Conservation (phyloP, 305 asterid species). For the Solanum hybrid region DNA sequence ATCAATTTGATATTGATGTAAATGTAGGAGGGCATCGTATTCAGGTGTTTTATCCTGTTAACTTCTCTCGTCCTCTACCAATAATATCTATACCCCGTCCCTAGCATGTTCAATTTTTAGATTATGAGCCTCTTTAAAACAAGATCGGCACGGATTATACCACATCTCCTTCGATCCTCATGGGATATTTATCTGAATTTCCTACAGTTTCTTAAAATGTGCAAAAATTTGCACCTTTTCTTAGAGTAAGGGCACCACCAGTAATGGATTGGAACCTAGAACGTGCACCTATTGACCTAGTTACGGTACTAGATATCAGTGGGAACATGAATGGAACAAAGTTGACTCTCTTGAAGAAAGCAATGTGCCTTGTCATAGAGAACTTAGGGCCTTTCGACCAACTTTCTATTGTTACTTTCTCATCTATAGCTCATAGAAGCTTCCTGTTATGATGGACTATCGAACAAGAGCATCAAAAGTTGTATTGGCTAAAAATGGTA, state of each 20-base stretch:
- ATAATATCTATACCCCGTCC: neutral
- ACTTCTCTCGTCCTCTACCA: neutral
- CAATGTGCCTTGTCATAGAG: neutral
- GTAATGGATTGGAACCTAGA: neutral
- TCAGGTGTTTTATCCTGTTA: neutral
- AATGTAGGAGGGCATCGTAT: neutral
- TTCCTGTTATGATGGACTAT: neutral
- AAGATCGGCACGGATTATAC: neutral
- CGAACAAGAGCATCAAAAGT: neutral
- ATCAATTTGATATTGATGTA: neutral
- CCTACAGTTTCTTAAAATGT: neutral
- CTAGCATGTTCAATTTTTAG: neutral
- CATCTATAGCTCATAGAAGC: neutral
- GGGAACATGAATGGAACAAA: constrained; percentile 7
- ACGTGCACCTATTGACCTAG: neutral
- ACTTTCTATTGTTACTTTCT: neutral
- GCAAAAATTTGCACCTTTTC: neutral
- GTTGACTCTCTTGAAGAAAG: neutral
- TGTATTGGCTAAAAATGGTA: neutral
- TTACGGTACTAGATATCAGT: constrained; percentile 1
- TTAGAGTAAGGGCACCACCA: neutral
- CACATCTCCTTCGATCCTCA: neutral
- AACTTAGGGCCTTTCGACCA: neutral
- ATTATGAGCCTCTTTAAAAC: neutral
- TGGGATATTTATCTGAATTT: neutral